phyloP scores from a whole-genome alignment of 768 basidiomycete genomes.

The Trametes sanguinea region DNA sequence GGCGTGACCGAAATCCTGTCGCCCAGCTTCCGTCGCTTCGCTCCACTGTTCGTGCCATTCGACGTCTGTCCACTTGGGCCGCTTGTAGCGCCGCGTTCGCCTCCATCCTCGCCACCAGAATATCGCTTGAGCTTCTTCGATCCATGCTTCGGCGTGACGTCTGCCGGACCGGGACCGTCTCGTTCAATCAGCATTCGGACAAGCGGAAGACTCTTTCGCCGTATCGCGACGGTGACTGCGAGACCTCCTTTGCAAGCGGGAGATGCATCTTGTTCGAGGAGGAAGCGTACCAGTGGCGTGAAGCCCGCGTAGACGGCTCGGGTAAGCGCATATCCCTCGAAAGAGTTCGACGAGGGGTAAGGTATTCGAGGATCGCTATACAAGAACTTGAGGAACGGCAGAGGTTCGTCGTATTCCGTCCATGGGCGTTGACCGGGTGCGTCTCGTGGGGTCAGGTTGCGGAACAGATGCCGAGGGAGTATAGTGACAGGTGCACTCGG shows the following conservation, averaged over 20 bases:
- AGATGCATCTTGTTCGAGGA: slow-evolving; percentile 73
- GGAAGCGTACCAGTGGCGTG: slow-evolving; percentile 63
- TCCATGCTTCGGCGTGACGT: background rate
- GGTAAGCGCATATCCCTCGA: slow-evolving; percentile 81
- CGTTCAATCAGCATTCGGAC: slow-evolving; percentile 79
- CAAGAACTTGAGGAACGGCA: slow-evolving; percentile 66
- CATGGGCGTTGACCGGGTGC: slow-evolving; percentile 33
- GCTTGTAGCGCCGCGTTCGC: background rate
- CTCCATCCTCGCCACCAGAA: background rate
- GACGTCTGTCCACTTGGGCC: background rate
- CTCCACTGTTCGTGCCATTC: slow-evolving; percentile 9
- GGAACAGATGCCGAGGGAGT: slow-evolving; percentile 71
- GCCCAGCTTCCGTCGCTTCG: slow-evolving; percentile 55
- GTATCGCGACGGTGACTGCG: slow-evolving; percentile 77
- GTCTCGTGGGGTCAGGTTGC: slow-evolving; percentile 40
- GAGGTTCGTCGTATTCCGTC: slow-evolving; percentile 53
- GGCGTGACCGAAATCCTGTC: slow-evolving; percentile 58
- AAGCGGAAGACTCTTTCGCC: slow-evolving; percentile 62
- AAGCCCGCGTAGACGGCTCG: slow-evolving; percentile 72
- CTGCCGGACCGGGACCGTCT: slow-evolving; percentile 26
- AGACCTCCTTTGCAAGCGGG: slow-evolving; percentile 61
- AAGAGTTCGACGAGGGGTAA: slow-evolving; percentile 57
- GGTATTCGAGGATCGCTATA: slow-evolving; percentile 44
- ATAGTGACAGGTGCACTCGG: slow-evolving; percentile 35
- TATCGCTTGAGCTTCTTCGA: background rate